Evolutionary conservation across 768 basidiomycete genomes (phyloP), one percentile per base, ranked within the genome.

Genomic region (Boletus sensibilis): DNA sequence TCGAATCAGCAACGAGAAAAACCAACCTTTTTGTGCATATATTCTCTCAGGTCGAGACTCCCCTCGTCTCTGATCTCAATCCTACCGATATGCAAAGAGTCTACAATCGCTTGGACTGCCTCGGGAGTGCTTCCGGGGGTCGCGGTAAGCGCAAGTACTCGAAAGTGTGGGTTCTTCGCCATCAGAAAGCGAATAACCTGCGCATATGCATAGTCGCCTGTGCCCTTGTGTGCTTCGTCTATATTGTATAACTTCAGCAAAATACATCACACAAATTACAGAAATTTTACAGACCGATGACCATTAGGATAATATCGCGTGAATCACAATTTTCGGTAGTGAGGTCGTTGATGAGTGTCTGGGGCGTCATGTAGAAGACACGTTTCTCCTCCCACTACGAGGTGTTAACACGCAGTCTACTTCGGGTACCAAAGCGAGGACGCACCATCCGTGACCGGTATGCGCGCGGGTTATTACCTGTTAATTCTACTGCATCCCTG

Each of bases 171-270:
- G 64, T 98, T 98, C 73, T 91, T 93, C 2, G 92, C 85, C 88
- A 94, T 97, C 63, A 99, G 79, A 63, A 80, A 92, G 9, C 94
- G 88, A 38, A 98, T 78, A 33, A 92, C 86, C 66, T 90, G 87
- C 42, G 90, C 89, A 66, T 98, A 98, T 5, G 95, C 88, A 64
- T 97, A 96, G 56, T 91, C 88, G 2, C 97, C 96, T 0, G 88
- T 92, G 12, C 92, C 96, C 62, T 88, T 86, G 73, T 99, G 97
- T 0, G 97, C 97, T 70, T 98, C 95, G 63, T 98, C 95, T 94
- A 54, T 45, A 40, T 41, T 29, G 41, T 48, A 41, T 13, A 16
- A 45, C 11, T n/a, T 25, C 16, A 60, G 56, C 5, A 38, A 41
- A 1, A 40, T 31, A 21, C n/a, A 41, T 38, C 40, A n/a, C 6